A percentile compares a stretch with the other conserved stretches of the same genome.
Evolutionary conservation across 805 yeast genomes (phyloP).

Genomic region (Cephaloascus fragrans): DNA sequence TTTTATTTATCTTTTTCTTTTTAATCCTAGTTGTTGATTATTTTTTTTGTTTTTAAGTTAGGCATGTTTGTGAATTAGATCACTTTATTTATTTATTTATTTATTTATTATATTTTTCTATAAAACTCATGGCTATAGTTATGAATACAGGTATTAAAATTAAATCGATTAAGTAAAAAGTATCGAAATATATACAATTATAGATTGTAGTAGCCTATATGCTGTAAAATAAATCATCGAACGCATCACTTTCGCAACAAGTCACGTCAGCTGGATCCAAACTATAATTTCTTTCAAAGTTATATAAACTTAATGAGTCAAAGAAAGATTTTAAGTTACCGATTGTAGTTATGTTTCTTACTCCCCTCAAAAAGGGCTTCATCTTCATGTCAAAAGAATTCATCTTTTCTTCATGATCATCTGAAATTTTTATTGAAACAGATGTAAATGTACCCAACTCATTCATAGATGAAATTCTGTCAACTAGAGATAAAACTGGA

Average conservation of each 20-base stretch:
- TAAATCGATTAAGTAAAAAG: no score
- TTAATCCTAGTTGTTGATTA: background rate
- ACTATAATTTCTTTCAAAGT: conserved; percentile 58
- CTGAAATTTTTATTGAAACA: conserved; percentile 9
- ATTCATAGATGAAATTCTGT: conserved; percentile 27
- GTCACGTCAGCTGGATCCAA: conserved; percentile 30
- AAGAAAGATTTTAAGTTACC: conserved; percentile 53
- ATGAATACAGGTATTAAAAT: background rate
- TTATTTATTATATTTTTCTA: background rate
- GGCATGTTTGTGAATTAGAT: conserved; percentile 1
- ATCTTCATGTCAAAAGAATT: conserved; percentile 9
- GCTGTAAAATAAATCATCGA: conserved; percentile 42
- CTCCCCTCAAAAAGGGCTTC: conserved; percentile 37
- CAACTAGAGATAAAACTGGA: conserved; percentile 31
- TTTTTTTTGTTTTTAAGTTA: background rate
- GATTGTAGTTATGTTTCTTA: conserved; percentile 25
- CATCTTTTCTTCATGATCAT: conserved; percentile 1
- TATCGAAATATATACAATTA: background rate
- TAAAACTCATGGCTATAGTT: background rate
- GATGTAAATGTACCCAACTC: conserved; percentile 21
- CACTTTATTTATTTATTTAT: background rate
- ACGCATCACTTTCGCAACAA: conserved; percentile 45
- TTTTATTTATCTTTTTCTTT: background rate
- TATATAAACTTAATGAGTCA: conserved; percentile 50
- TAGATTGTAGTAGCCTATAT: background rate